Conservation (phyloP, 1,284 basidiomycete genomes). For the Peniophora sp. region DNA sequence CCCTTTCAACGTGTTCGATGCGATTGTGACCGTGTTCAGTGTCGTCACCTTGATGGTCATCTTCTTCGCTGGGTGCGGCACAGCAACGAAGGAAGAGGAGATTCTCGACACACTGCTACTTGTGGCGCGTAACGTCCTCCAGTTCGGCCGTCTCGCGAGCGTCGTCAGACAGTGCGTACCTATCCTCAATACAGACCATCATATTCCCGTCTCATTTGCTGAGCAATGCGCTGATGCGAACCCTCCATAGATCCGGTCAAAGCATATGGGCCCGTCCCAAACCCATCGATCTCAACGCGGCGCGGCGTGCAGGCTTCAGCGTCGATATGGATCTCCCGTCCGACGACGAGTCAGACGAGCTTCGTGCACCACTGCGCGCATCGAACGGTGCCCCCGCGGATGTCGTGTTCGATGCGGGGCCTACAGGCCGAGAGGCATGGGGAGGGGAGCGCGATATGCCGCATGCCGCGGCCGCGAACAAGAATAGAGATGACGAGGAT, state of each 20-base stretch:
- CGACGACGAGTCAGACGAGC: constrained; percentile 50
- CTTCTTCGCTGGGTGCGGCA: constrained; percentile 71
- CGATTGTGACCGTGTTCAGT: constrained; percentile 81
- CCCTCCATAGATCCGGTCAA: constrained; percentile 70
- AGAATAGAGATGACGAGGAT: constrained; percentile 56
- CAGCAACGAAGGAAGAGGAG: constrained; percentile 81
- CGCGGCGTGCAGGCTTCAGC: constrained; percentile 60
- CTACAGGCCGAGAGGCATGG: constrained; percentile 28
- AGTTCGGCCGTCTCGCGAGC: constrained; percentile 82
- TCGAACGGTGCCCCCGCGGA: constrained; percentile 11
- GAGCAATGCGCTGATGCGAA: neutral
- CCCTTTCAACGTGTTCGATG: constrained; percentile 82
- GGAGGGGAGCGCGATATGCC: constrained; percentile 46
- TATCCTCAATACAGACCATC: neutral
- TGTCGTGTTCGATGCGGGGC: constrained; percentile 46
- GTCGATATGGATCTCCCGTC: constrained; percentile 68
- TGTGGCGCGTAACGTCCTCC: constrained; percentile 84
- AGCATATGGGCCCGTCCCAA: constrained; percentile 89
- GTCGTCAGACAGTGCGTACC: constrained; percentile 80
- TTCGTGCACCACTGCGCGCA: constrained; percentile 39
- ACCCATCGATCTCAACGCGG: constrained; percentile 81
- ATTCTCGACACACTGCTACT: constrained; percentile 85
- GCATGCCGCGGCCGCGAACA: constrained; percentile 40
- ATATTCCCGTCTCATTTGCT: neutral
- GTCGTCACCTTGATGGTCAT: constrained; percentile 81